Conservation (phyloP, 345 rosid genomes). For the Moricandia arvensis region DNA sequence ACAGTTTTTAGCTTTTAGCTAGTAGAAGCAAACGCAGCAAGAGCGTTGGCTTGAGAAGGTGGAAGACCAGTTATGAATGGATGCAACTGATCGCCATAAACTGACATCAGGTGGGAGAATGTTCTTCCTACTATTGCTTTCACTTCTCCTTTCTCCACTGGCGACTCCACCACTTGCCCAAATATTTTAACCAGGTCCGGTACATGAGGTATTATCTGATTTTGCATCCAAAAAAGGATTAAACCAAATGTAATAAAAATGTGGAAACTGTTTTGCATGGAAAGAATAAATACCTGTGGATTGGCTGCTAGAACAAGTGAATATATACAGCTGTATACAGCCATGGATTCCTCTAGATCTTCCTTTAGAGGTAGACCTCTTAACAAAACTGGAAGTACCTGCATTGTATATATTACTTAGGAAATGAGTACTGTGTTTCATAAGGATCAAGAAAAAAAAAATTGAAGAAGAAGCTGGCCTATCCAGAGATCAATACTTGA, state of each 20-base stretch:
- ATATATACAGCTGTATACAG: conserved; percentile 80
- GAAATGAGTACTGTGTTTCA: conserved; percentile 9
- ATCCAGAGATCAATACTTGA: conserved; percentile 53
- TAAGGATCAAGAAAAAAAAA: neutral
- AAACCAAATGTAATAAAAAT: neutral
- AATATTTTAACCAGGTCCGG: conserved; percentile 86
- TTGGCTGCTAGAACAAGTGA: conserved; percentile 78
- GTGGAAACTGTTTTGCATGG: no score
- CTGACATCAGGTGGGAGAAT: conserved; percentile 74
- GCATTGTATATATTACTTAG: conserved; percentile 23
- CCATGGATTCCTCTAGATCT: conserved; percentile 90
- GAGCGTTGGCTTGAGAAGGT: conserved; percentile 76
- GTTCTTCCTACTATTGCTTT: conserved; percentile 83
- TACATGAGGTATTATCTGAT: conserved; percentile 72
- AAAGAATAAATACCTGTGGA: conserved; percentile 59
- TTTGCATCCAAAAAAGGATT: neutral
- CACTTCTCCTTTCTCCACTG: conserved; percentile 77
- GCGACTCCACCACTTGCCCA: conserved; percentile 85
- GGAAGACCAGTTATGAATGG: conserved; percentile 69
- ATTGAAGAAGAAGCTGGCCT: neutral
- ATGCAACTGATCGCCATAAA: conserved; percentile 87
- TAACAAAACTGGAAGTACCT: conserved; percentile 92
- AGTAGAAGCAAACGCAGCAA: conserved; percentile 68
- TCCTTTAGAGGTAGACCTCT: conserved; percentile 92
- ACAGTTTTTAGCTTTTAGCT: no score